A percentile compares a stretch with the other conserved stretches of the same genome.
phyloP scores from a whole-genome alignment of 1,284 basidiomycete species.

The Puccinia hordei region DNA sequence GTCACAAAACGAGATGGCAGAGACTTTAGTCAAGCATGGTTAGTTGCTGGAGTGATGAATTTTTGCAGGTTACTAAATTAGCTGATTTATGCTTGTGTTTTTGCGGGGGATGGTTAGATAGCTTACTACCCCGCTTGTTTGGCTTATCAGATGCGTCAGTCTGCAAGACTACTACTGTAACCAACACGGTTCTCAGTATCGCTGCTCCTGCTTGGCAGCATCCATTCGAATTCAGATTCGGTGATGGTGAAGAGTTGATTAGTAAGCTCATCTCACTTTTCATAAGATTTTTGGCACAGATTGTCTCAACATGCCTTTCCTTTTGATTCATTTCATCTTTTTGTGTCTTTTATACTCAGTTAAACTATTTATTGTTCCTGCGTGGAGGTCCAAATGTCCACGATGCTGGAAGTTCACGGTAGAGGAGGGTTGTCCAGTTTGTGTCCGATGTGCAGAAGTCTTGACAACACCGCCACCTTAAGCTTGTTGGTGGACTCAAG shows the following conservation, averaged over 20 bases:
- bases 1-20: background rate
- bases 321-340: background rate
- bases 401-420: slow-evolving; percentile 44
- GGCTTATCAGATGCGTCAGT: slow-evolving; percentile 44
- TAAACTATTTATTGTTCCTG: slow-evolving; percentile 32
- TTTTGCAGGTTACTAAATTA: background rate
- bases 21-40: slow-evolving; percentile 14
- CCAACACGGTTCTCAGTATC: slow-evolving; percentile 29
- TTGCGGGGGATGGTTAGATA: slow-evolving; percentile 12
- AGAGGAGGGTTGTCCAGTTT: slow-evolving; percentile 34
- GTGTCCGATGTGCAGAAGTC: slow-evolving; percentile 39
- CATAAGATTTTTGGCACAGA: background rate
- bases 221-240: slow-evolving; percentile 8
- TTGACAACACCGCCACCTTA: slow-evolving; percentile 9
- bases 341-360: slow-evolving; percentile 16
- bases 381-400: slow-evolving; percentile 49
- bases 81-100: background rate
- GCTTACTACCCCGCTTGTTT: slow-evolving; percentile 31
- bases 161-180: slow-evolving; percentile 32
- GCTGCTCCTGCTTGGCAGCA: slow-evolving; percentile 41
- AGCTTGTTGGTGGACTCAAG: background rate
- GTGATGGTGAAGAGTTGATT: slow-evolving; percentile 18
- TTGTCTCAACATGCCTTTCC: background rate
- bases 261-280: slow-evolving; percentile 1
- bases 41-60: background rate